Percentiles rank a stretch among this genome's conserved stretches.
These are phyloP conservation scores for Scorias spongiosa DNA, from an alignment of 2,329 filamentous ascomycete genomes.

Conservation along the genomic window DNA sequence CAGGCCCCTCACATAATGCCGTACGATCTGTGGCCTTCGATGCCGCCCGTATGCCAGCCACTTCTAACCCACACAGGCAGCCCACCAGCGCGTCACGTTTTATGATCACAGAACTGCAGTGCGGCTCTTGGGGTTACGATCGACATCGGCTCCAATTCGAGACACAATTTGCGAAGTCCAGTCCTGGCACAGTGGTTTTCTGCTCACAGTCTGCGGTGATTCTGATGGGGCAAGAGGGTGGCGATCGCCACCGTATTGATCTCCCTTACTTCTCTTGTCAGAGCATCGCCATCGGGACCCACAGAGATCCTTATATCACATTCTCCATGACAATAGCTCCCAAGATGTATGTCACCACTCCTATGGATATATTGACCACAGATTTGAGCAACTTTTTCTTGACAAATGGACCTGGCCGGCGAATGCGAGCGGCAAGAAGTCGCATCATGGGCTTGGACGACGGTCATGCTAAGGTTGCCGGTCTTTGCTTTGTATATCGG, in stretches of 20 bases:
- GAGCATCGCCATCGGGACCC: conserved; percentile 20
- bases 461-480: conserved; percentile 24
- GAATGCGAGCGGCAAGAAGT: conserved; percentile 5
- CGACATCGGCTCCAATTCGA: conserved; percentile 24
- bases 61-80: background rate
- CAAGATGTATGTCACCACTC: conserved; percentile 21
- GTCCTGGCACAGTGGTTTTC: conserved; percentile 24
- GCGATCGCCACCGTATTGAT: conserved; percentile 21
- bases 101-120: conserved; percentile 20
- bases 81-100: conserved; percentile 16
- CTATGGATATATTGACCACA: conserved; percentile 7
- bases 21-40: background rate
- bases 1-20: conserved; percentile 7
- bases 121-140: conserved; percentile 29
- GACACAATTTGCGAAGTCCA: conserved; percentile 26
- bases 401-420: conserved; percentile 6
- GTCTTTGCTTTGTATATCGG: conserved; percentile 38
- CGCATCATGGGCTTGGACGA: conserved; percentile 23
- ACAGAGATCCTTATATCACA: conserved; percentile 22
- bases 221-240: conserved; percentile 8
- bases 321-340: conserved; percentile 20
- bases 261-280: conserved; percentile 28
- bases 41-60: background rate
- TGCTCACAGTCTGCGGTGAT: conserved; percentile 13
- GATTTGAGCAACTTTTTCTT: conserved; percentile 3